phyloP scores from a whole-genome alignment of 495 filamentous ascomycete genomes.

The Thozetella sp. region DNA sequence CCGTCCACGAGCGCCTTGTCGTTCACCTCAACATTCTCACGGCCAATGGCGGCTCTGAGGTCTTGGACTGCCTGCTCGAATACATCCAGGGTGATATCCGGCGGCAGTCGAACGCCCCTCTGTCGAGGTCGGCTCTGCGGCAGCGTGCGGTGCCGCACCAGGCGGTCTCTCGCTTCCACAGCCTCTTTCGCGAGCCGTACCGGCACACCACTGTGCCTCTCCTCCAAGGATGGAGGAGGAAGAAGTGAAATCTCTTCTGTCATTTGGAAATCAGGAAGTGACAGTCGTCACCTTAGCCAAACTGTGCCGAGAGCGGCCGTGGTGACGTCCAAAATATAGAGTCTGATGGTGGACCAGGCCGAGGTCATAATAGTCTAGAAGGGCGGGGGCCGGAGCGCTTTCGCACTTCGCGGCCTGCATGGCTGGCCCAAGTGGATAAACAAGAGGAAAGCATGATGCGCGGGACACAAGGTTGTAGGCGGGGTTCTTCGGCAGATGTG shows the following conservation, averaged over 20 bases:
- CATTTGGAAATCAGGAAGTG: no score
- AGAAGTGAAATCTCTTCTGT: background rate
- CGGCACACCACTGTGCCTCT: conserved; percentile 21
- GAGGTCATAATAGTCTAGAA: no score
- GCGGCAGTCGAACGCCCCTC: conserved; percentile 32
- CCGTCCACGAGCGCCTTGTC: conserved; percentile 41
- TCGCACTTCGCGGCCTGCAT: no score
- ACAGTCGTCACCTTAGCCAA: no score
- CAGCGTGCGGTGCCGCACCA: conserved; percentile 31
- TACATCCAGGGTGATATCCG: conserved; percentile 27
- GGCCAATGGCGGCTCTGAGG: conserved; percentile 27
- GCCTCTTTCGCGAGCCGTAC: conserved; percentile 27
- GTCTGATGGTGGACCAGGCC: no score
- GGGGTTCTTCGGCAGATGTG: no score
- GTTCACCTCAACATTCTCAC: conserved; percentile 40
- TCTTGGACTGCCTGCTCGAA: conserved; percentile 38
- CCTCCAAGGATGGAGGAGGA: background rate
- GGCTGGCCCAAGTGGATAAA: no score
- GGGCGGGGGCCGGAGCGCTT: no score
- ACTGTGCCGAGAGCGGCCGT: no score
- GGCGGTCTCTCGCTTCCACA: conserved; percentile 20
- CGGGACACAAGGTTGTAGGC: no score
- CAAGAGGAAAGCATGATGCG: no score
- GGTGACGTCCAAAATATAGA: no score
- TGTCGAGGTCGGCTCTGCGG: conserved; percentile 29